Conservation (phyloP, 805 yeast genomes). For the Metschnikowia lochheadii region DNA sequence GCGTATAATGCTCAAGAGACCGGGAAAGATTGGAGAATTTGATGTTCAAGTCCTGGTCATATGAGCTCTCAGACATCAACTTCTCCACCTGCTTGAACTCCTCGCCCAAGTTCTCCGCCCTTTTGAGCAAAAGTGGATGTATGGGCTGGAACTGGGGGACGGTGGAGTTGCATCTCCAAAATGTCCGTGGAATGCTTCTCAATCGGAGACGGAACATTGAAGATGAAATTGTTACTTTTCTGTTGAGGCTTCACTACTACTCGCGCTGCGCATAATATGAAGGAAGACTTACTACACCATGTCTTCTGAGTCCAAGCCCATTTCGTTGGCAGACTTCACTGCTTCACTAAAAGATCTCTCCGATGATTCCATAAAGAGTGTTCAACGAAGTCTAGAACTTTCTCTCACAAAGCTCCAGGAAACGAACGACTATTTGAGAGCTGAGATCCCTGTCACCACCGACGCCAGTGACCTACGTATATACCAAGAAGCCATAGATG, state of each 20-base stretch:
- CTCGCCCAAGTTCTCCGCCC: constrained; percentile 31
- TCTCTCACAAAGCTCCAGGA: constrained; percentile 38
- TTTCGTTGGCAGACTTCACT: constrained; percentile 40
- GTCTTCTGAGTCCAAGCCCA: constrained; percentile 24
- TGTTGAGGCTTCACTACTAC: not conserved
- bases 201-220: constrained; percentile 3
- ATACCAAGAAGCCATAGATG: constrained; percentile 52
- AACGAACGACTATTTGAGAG: constrained; percentile 47
- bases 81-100: constrained; percentile 29
- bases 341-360: constrained; percentile 52
- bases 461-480: constrained; percentile 45
- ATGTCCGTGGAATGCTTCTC: not conserved
- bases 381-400: constrained; percentile 19
- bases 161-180: constrained; percentile 7
- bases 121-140: constrained; percentile 37
- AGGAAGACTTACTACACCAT: constrained; percentile 9
- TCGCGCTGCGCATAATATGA: constrained; percentile 1
- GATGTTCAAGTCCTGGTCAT: constrained; percentile 31
- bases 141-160: constrained; percentile 17
- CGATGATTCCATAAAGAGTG: constrained; percentile 30
- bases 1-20: constrained; percentile 29
- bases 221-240: not conserved
- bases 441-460: constrained; percentile 30
- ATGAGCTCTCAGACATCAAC: constrained; percentile 26
- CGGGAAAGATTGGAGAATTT: constrained; percentile 30